phyloP scores from a whole-genome alignment of 495 filamentous ascomycete species.

The Sordaria brevicollis region DNA sequence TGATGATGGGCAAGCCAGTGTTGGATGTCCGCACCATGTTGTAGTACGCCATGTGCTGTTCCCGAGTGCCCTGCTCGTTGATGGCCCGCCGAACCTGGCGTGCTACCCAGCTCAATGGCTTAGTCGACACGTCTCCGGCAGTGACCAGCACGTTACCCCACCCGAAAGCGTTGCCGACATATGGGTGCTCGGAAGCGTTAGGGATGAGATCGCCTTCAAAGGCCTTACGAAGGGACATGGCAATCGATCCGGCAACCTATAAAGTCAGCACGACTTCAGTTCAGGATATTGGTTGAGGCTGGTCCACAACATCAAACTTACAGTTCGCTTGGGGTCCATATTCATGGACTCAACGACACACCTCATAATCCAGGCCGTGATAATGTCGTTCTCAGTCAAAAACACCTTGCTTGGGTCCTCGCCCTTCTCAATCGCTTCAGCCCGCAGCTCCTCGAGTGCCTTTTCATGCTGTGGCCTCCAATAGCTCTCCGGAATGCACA shows the following conservation, averaged over 20 bases:
- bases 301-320: background rate
- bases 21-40: slow-evolving; percentile 12
- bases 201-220: slow-evolving; percentile 20
- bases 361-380: slow-evolving; percentile 28
- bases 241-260: slow-evolving; percentile 16
- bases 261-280: slow-evolving; percentile 3
- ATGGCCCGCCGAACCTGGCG: slow-evolving; percentile 27
- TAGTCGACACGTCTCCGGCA: slow-evolving; percentile 22
- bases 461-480: slow-evolving; percentile 11
- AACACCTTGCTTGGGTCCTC: slow-evolving; percentile 24
- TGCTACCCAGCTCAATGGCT: slow-evolving; percentile 33
- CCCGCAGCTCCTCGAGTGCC: slow-evolving; percentile 18
- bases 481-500: slow-evolving; percentile 20
- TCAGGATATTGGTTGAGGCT: background rate
- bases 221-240: slow-evolving; percentile 15
- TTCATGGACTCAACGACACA: slow-evolving; percentile 10
- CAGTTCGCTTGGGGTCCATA: slow-evolving; percentile 9
- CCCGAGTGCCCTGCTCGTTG: slow-evolving; percentile 32
- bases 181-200: slow-evolving; percentile 9
- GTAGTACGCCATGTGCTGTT: slow-evolving; percentile 33
- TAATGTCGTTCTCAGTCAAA: slow-evolving; percentile 31
- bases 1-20: slow-evolving; percentile 13
- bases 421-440: slow-evolving; percentile 14
- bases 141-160: slow-evolving; percentile 23
- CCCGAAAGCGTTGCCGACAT: slow-evolving; percentile 25